These are phyloP conservation scores for Chlamydomonas eustigma DNA, from an alignment of 139 green algal species.

Conservation along the genomic window DNA sequence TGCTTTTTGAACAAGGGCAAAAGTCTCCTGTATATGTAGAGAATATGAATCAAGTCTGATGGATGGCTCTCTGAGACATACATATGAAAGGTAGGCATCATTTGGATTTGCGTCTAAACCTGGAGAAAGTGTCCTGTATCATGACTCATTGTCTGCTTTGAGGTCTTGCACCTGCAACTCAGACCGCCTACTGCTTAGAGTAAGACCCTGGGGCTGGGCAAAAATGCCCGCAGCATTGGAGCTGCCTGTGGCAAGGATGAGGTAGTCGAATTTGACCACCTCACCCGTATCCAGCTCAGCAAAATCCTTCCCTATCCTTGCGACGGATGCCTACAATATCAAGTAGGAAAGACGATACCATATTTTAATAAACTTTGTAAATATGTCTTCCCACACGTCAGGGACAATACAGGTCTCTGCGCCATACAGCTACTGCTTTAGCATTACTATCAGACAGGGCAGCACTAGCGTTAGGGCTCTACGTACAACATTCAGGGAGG, in stretches of 20 bases:
- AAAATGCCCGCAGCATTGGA: not conserved
- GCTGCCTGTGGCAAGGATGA: not conserved
- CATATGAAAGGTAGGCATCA: not conserved
- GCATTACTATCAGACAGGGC: no score
- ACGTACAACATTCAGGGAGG: no score
- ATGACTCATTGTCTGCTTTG: no score
- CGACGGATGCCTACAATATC: not conserved
- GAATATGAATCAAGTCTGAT: not conserved
- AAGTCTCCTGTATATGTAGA: not conserved
- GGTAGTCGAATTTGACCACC: not conserved
- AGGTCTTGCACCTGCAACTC: conserved; percentile 13
- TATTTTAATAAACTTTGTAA: not conserved
- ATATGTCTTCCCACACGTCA: not conserved
- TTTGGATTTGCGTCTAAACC: not conserved
- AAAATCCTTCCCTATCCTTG: not conserved
- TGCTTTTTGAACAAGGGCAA: not conserved
- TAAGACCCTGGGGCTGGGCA: conserved; percentile 1
- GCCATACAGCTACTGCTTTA: no score
- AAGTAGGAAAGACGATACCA: not conserved
- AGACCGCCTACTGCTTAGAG: not conserved
- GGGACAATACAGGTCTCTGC: not conserved
- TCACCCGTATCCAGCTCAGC: not conserved
- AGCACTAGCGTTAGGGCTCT: no score
- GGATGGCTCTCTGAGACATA: not conserved
- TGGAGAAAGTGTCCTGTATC: no score